Evolutionary conservation across 208 protist species (phyloP).

Genomic region (Trypanosoma platydactyli): DNA sequence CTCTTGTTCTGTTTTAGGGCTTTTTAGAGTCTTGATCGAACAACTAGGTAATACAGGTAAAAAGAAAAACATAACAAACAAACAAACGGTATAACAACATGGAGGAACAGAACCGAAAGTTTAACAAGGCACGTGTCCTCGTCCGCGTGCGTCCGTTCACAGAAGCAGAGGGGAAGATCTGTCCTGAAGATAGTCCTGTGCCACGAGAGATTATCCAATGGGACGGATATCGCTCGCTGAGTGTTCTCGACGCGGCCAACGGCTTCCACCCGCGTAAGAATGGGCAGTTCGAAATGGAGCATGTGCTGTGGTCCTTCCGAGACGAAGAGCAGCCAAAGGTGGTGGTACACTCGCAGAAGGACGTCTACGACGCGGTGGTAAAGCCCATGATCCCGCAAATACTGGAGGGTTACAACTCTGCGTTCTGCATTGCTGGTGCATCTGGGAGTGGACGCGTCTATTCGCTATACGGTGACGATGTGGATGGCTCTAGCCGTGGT

Average conservation of each 20-base stretch:
- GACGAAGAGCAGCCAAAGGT: slow-evolving; percentile 40
- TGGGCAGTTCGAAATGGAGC: slow-evolving; percentile 49
- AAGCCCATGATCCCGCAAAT: slow-evolving; percentile 59
- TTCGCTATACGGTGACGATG: slow-evolving; percentile 75
- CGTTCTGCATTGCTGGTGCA: slow-evolving; percentile 69
- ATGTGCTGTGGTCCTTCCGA: slow-evolving; percentile 76
- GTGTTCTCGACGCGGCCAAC: slow-evolving; percentile 67
- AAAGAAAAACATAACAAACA: slow-evolving; percentile 23
- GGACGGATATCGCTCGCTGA: slow-evolving; percentile 55
- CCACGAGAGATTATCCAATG: slow-evolving; percentile 66
- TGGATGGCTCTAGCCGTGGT: slow-evolving; percentile 52
- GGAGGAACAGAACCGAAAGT: slow-evolving; percentile 13
- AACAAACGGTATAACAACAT: slow-evolving; percentile 6
- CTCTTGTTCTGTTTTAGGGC: no score
- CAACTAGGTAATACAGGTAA: slow-evolving; percentile 1
- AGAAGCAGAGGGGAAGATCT: slow-evolving; percentile 58
- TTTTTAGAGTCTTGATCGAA: neutral
- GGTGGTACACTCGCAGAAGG: slow-evolving; percentile 56
- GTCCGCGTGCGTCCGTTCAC: slow-evolving; percentile 83
- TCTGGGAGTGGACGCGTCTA: slow-evolving; percentile 62
- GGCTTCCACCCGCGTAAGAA: slow-evolving; percentile 66
- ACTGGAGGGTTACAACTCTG: slow-evolving; percentile 76
- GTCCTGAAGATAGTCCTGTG: slow-evolving; percentile 62
- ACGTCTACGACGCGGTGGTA: slow-evolving; percentile 67
- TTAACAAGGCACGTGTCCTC: slow-evolving; percentile 44